phyloP scores from a whole-genome alignment of 768 basidiomycete genomes.

The Collybia nuda region DNA sequence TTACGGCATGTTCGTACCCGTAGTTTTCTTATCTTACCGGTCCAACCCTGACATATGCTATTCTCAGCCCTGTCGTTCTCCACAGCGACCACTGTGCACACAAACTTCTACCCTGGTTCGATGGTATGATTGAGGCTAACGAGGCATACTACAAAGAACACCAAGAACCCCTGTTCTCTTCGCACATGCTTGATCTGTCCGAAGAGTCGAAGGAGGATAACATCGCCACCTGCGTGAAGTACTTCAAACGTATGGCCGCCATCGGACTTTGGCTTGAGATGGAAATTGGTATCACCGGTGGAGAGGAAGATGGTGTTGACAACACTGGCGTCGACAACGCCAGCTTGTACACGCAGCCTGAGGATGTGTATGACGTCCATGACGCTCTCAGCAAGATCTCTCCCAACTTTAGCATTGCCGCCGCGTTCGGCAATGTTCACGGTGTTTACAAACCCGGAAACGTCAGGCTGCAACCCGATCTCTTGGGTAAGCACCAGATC shows the following conservation, averaged over 20 bases:
- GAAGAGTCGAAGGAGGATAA: slow-evolving; percentile 92
- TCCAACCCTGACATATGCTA: not conserved
- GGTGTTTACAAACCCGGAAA: slow-evolving; percentile 99
- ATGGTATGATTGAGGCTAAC: slow-evolving; percentile 97
- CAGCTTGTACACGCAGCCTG: slow-evolving; percentile 94
- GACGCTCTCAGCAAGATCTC: slow-evolving; percentile 78
- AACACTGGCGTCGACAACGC: slow-evolving; percentile 95
- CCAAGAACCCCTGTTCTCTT: slow-evolving; percentile 87
- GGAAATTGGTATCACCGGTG: slow-evolving; percentile 99
- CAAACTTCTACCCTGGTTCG: slow-evolving; percentile 98
- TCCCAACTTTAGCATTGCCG: slow-evolving; percentile 96
- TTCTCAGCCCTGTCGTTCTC: slow-evolving; percentile 83
- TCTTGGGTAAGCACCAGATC: slow-evolving; percentile 89
- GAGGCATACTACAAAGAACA: slow-evolving; percentile 91
- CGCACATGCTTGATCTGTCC: slow-evolving; percentile 98
- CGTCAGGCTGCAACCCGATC: slow-evolving; percentile 88
- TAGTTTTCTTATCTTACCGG: not conserved
- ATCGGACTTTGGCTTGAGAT: slow-evolving; percentile 98
- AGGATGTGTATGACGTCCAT: slow-evolving; percentile 93
- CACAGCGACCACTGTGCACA: slow-evolving; percentile 99
- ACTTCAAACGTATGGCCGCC: slow-evolving; percentile 94
- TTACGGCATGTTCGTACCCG: slow-evolving; percentile 82
- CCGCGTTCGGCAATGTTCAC: slow-evolving; percentile 98
- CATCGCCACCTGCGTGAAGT: slow-evolving; percentile 89
- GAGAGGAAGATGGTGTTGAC: slow-evolving; percentile 99